These are phyloP conservation scores for Auricularia heimuer DNA, from an alignment of 768 basidiomycete genomes.

Conservation along the genomic window DNA sequence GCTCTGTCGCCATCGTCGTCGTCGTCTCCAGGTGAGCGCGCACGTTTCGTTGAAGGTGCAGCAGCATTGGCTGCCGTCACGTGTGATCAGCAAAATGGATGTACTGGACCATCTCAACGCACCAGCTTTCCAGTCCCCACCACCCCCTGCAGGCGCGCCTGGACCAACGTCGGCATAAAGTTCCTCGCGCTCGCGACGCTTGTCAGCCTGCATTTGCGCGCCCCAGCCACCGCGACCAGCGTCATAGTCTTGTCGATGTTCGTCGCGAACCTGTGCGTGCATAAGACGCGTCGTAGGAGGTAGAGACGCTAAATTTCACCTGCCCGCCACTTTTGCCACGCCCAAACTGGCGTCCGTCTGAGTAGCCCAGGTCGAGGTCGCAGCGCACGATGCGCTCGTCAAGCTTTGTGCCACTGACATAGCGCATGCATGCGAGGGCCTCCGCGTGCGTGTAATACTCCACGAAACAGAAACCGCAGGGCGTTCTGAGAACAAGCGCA, in stretches of 20 bases:
- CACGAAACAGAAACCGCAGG: conserved; percentile 92
- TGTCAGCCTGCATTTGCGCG: conserved; percentile 72
- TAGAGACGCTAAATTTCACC: conserved; percentile 23
- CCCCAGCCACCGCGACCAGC: conserved; percentile 94
- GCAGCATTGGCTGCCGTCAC: background rate
- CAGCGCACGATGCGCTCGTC: conserved; percentile 98
- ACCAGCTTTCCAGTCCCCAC: conserved; percentile 68
- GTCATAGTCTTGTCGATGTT: conserved; percentile 95
- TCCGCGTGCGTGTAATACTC: conserved; percentile 93
- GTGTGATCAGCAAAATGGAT: background rate
- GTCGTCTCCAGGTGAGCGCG: conserved; percentile 11
- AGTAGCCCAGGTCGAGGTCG: conserved; percentile 93
- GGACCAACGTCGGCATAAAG: conserved; percentile 76
- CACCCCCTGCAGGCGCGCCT: conserved; percentile 73
- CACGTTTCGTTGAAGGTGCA: background rate
- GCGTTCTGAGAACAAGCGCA: conserved; percentile 45
- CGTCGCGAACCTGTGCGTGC: conserved; percentile 60
- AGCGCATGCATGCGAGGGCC: conserved; percentile 85
- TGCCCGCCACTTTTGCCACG: conserved; percentile 96
- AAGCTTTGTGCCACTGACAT: conserved; percentile 95
- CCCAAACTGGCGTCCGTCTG: conserved; percentile 94
- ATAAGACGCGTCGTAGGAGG: conserved; percentile 3
- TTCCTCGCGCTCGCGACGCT: conserved; percentile 75
- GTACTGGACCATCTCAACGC: background rate
- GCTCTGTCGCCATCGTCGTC: conserved; percentile 19